Evolutionary conservation across 163 green algal genomes (phyloP).

Genomic region (Scenedesmus sp.): DNA sequence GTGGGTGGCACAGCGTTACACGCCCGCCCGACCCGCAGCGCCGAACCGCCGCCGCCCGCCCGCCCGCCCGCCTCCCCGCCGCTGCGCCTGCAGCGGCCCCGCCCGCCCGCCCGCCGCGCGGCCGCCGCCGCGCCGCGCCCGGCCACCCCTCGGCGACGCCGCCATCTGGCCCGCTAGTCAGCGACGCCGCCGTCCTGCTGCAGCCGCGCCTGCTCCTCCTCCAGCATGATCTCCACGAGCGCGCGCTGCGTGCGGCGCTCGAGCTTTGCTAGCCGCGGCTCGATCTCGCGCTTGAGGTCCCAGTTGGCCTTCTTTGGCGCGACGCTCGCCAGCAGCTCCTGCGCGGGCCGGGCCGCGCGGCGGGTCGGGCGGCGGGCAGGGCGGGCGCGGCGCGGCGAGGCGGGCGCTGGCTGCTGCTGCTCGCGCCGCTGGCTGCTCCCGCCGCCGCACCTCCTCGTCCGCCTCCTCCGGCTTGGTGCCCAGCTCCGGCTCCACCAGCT

Average conservation of each 20-base stretch:
- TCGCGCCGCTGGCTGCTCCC: not conserved
- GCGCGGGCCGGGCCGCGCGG: not conserved
- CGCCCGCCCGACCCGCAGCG: too few relatives aligned
- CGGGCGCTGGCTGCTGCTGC: not conserved
- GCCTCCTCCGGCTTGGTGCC: conserved; percentile 62
- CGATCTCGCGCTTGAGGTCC: conserved; percentile 88
- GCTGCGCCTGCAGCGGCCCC: too few relatives aligned
- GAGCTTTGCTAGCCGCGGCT: conserved; percentile 79
- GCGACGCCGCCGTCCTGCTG: conserved; percentile 60
- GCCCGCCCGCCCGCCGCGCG: too few relatives aligned
- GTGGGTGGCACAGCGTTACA: too few relatives aligned
- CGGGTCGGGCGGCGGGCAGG: too few relatives aligned
- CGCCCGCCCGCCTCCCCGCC: too few relatives aligned
- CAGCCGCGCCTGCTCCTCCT: conserved; percentile 66
- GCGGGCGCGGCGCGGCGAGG: too few relatives aligned
- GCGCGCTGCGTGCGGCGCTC: conserved; percentile 84
- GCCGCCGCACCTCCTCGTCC: conserved; percentile 56
- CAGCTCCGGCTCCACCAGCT: conserved; percentile 66
- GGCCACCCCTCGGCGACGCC: too few relatives aligned
- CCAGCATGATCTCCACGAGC: conserved; percentile 81
- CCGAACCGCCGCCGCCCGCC: too few relatives aligned
- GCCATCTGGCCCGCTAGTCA: too few relatives aligned
- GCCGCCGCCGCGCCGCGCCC: too few relatives aligned
- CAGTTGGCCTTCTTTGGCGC: conserved; percentile 92
- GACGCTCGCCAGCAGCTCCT: conserved; percentile 83